Evolutionary conservation across 2,329 filamentous ascomycete genomes (phyloP), one percentile per base, ranked within the genome.

Genomic region (Colletotrichum salicis): DNA sequence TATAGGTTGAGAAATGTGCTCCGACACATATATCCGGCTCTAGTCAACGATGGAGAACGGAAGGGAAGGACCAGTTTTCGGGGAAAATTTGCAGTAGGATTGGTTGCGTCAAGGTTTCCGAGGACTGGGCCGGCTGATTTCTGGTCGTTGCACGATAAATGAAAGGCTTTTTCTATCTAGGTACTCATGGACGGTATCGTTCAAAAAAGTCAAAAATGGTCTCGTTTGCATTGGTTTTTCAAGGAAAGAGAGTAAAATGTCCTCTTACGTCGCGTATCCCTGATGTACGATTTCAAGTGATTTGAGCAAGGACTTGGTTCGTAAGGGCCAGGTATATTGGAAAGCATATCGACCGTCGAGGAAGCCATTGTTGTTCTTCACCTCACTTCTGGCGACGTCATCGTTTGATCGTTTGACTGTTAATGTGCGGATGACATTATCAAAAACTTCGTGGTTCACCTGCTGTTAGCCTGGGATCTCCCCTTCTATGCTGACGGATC

Each of bases 151-250:
- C 67, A 71, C 70, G 69, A 70, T 72, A 68, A 72, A 72, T 71
- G 70, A 72, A 72, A 71, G 70, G 70, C 70, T 71, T 72, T 70
- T 66, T 72, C 69, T 65, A 72, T 72, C 67, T 72, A 72, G 70
- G 70, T 69, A 73, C 70, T 66, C 64, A 65, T 31, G 65, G 57
- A 69, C 70, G 70, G 72, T 72, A 73, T 74, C 70, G 68, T 68
- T 67, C 63, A 72, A 72, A 72, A 66, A 72, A 71, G 61, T 67
- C 56, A 65, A 69, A 72, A 72, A 70, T 71, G 68, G 68, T 73
- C 68, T 73, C 68, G 69, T 71, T 73, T 72, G 60, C 70, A 64
- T 70, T 48, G 70, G 55, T 64, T 72, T 70, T 58, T 63, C 22
- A 24, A 41, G 51, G 51, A 24, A 54, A 63, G 4, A 48, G 29